Evolutionary conservation across 1,284 basidiomycete genomes (phyloP).

Genomic region (Rhodotorula sp.): DNA sequence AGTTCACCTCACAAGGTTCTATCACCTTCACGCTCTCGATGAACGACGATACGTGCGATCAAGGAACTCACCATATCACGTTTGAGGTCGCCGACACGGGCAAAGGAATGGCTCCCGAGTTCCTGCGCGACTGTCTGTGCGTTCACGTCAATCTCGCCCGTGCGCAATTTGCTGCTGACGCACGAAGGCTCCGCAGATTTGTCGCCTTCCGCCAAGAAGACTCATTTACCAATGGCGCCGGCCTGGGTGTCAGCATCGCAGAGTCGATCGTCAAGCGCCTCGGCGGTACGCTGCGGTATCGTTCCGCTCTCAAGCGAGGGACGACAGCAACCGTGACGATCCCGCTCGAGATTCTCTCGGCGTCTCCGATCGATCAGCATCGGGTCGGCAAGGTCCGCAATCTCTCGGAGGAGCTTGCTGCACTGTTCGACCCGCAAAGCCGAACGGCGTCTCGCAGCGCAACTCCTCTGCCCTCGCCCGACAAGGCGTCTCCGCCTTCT

Average conservation of each 20-base stretch:
- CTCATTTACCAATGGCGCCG: slow-evolving; percentile 32
- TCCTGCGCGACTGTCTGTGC: slow-evolving; percentile 12
- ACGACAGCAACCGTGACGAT: slow-evolving; percentile 15
- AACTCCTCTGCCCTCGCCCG: background rate
- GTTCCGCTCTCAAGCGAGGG: slow-evolving; percentile 1
- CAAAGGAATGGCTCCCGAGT: slow-evolving; percentile 14
- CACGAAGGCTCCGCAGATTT: background rate
- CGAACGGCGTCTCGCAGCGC: background rate
- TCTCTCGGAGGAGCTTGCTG: slow-evolving; percentile 16
- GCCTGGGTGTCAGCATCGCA: slow-evolving; percentile 22
- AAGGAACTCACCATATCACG: background rate
- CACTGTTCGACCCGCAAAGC: background rate
- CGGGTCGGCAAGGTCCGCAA: background rate
- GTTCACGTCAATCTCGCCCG: background rate
- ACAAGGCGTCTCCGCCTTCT: background rate
- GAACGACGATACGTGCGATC: background rate
- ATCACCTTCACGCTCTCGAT: slow-evolving; percentile 6
- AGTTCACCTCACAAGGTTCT: slow-evolving; percentile 6
- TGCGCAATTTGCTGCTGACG: background rate
- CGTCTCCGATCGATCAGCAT: too few species aligned
- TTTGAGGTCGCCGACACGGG: slow-evolving; percentile 24
- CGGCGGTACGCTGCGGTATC: slow-evolving; percentile 13
- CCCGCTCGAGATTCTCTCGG: slow-evolving; percentile 16
- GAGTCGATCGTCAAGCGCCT: slow-evolving; percentile 15
- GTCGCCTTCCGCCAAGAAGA: slow-evolving; percentile 26